Conservation (phyloP, 306 rosid genomes). For the Vicia sativa region DNA sequence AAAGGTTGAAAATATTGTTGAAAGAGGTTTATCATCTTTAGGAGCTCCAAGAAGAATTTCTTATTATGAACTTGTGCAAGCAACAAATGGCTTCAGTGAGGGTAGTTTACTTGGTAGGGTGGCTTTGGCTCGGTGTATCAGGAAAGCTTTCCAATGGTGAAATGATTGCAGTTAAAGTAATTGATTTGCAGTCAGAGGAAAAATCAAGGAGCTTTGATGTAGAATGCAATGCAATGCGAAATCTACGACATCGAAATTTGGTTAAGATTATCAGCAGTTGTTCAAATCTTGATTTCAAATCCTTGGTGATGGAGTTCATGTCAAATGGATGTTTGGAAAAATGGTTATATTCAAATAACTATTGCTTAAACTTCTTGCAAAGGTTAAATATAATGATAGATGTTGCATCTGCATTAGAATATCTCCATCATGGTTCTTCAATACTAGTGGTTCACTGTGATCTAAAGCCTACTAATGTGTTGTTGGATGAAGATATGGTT, state of each 20-base stretch:
- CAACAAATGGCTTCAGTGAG: slow-evolving; percentile 28
- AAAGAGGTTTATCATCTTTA: neutral
- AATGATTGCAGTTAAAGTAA: slow-evolving; percentile 36
- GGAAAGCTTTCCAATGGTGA: slow-evolving; percentile 33
- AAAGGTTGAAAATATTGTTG: neutral
- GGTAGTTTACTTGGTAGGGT: slow-evolving; percentile 38
- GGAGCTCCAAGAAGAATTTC: slow-evolving; percentile 27
- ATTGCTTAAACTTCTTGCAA: slow-evolving; percentile 4
- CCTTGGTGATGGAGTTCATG: slow-evolving; percentile 38
- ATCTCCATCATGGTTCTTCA: slow-evolving; percentile 49
- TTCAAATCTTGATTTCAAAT: slow-evolving; percentile 37
- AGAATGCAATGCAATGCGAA: slow-evolving; percentile 41
- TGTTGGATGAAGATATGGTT: slow-evolving; percentile 50
- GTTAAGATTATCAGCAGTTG: slow-evolving; percentile 32
- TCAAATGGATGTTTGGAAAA: slow-evolving; percentile 30
- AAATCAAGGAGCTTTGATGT: slow-evolving; percentile 30
- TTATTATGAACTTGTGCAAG: slow-evolving; percentile 32
- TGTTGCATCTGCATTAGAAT: slow-evolving; percentile 42
- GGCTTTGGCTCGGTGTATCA: slow-evolving; percentile 34
- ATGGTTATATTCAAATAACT: slow-evolving; percentile 38
- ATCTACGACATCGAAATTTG: slow-evolving; percentile 39
- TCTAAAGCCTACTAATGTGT: slow-evolving; percentile 49
- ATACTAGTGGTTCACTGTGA: slow-evolving; percentile 46
- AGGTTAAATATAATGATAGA: slow-evolving; percentile 37
- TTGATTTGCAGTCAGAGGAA: slow-evolving; percentile 7